Evolutionary conservation across 1,284 basidiomycete genomes (phyloP).

Genomic region (Coniferiporia sulphurascens): DNA sequence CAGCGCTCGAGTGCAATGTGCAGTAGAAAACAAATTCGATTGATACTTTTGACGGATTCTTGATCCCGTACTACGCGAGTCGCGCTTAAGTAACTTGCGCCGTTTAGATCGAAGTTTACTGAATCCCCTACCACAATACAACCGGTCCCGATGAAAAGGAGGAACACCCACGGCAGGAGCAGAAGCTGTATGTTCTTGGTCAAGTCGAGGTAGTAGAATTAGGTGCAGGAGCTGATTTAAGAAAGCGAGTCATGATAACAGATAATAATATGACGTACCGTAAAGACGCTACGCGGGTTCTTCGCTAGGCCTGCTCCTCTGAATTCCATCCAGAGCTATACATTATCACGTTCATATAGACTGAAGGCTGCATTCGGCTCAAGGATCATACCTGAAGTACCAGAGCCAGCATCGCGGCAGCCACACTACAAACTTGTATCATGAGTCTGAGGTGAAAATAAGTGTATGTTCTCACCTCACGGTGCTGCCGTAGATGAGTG

Average conservation of each 20-base stretch:
- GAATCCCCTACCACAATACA: constrained; percentile 2
- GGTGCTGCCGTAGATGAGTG: constrained; percentile 16
- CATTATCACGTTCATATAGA: not conserved
- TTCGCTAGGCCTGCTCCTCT: not conserved
- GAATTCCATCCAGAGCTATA: constrained; percentile 16
- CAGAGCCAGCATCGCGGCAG: constrained; percentile 5
- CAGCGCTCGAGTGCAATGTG: constrained; percentile 11
- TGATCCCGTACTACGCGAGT: constrained; percentile 4
- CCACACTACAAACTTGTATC: not conserved
- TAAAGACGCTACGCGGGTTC: not conserved
- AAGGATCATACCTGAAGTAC: constrained; percentile 11
- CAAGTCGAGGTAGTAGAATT: not conserved
- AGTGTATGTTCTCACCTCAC: constrained; percentile 2
- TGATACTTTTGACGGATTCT: constrained; percentile 9
- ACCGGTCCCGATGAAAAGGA: not conserved
- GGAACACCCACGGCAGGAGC: constrained; percentile 8
- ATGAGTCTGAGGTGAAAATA: not conserved
- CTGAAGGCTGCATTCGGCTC: not conserved
- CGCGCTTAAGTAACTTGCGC: not conserved
- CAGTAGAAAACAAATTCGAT: constrained; percentile 17
- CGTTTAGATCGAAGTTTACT: not conserved
- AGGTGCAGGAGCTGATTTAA: not conserved
- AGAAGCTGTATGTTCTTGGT: constrained; percentile 17
- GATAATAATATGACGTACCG: not conserved
- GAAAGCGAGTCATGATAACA: not conserved